Evolutionary conservation across 2,329 filamentous ascomycete genomes (phyloP), one percentile per base, ranked within the genome.

Genomic region (Emergomyces pasteurianus): DNA sequence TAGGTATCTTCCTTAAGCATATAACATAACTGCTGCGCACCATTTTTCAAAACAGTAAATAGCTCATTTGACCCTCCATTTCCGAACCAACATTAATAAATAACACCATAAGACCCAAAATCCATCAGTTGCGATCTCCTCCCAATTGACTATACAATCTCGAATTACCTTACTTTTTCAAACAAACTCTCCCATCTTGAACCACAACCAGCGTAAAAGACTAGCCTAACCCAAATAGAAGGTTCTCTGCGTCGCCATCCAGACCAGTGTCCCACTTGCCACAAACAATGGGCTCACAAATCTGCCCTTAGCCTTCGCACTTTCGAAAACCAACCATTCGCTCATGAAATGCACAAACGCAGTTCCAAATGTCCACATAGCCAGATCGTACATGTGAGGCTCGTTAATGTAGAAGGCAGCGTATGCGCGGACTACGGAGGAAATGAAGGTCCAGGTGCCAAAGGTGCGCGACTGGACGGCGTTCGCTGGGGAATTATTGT

Each of bases 371-470:
- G 89, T 94, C 82, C 87, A 89, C 66, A 94, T 77, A 18, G 87
- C 87, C 62, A 96, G 79, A 72, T 94, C 83, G 74, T 95, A 96
- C 60, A 92, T 79, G 52, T 83, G 81, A 0, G 83, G 82, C 63
- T 90, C 81, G 65, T 84, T 79, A 64, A 95, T 84, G 73, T 95
- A 81, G 77, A 95, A 95, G 40, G 89, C 89, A 4, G 90, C 89
- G 71, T 95, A 95, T 66, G 91, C 77, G 58, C 92, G 84, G 52
- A 95, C 81, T 58, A 95, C 78, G 62, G 85, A 83, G 6, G 88
- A 86, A 62, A 95, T 79, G 61, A 92, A 81, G 0, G 92, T 95
- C 86, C 91, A 96, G 36, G 89, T 94, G 59, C 88, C 91, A 73
- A 95, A 95, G 23, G 90, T 85, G 65, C 90, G 86, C 31, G 86